A percentile compares a stretch with the other conserved stretches of the same genome.
Evolutionary conservation across 139 green algal species (phyloP).

Genomic region (Chlamydomonas sp.): DNA sequence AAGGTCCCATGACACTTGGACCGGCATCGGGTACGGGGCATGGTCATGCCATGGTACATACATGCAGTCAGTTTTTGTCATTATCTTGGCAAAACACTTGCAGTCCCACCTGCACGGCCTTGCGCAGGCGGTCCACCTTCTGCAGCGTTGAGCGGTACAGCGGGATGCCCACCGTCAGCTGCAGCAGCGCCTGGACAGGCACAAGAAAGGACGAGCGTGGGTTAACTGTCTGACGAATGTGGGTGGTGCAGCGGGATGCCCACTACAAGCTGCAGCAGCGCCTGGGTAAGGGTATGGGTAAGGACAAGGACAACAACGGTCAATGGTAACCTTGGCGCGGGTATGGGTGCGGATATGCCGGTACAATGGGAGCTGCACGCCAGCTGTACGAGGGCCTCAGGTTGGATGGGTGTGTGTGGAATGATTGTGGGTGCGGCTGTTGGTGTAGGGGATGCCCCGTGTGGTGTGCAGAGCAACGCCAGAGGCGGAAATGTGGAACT

Average conservation of each 20-base stretch:
- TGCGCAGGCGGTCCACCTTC: conserved; percentile 68
- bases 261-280: conserved; percentile 93
- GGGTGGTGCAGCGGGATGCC: conserved; percentile 46
- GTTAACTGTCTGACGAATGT: not conserved
- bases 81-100: not conserved
- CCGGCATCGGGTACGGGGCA: too few relatives aligned
- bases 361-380: too few relatives aligned
- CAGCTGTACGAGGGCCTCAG: too few relatives aligned
- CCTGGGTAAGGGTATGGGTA: not conserved
- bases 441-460: too few relatives aligned
- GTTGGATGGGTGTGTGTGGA: too few relatives aligned
- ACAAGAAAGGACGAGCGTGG: not conserved
- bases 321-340: too few relatives aligned
- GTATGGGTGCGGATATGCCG: not conserved
- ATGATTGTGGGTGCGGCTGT: too few relatives aligned
- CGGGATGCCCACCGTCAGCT: conserved; percentile 84
- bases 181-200: conserved; percentile 72
- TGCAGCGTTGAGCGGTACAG: conserved; percentile 57
- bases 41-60: too few relatives aligned
- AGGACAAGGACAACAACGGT: not conserved
- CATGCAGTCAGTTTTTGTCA: too few relatives aligned
- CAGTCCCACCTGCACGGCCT: conserved; percentile 61
- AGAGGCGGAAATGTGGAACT: too few relatives aligned
- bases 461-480: too few relatives aligned
- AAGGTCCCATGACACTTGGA: too few relatives aligned